A percentile compares a stretch with the other conserved stretches of the same genome.
Conservation (phyloP, 345 rosid species). For the Boechera divaricarpa region DNA sequence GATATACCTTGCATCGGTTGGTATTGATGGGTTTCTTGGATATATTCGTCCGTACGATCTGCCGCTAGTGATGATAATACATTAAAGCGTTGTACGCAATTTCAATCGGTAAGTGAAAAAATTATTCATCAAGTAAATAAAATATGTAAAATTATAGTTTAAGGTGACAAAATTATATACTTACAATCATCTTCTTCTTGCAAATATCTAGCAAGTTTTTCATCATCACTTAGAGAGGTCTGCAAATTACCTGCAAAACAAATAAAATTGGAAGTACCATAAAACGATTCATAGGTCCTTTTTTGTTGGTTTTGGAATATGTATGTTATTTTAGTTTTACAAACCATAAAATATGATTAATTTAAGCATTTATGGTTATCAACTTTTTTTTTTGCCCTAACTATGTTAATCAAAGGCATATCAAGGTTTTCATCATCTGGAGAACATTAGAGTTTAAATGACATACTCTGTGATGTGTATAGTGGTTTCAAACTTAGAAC, state of each 20-base stretch:
- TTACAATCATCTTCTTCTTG: slow-evolving; percentile 28
- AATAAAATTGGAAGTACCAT: neutral
- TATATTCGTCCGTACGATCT: neutral
- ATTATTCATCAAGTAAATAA: neutral
- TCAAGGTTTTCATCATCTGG: neutral
- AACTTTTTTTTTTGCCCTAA: neutral
- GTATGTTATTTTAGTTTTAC: neutral
- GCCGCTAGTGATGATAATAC: neutral
- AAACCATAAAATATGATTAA: neutral
- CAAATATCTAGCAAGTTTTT: slow-evolving; percentile 27
- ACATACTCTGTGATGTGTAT: neutral
- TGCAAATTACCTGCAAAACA: slow-evolving; percentile 31
- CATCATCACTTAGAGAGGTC: slow-evolving; percentile 35
- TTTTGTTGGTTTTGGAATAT: neutral
- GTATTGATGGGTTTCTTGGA: slow-evolving; percentile 14
- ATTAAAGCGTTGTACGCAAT: neutral
- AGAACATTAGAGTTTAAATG: neutral
- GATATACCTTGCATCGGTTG: slow-evolving; percentile 21
- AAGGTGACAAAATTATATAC: neutral
- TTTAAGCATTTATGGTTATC: neutral
- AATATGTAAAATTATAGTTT: neutral
- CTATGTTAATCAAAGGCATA: neutral
- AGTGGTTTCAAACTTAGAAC: slow-evolving; percentile 2
- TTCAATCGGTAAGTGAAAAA: neutral
- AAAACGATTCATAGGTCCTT: neutral